Conservation (phyloP, 176 grass and related monocot genomes). For the Avena sativa region DNA sequence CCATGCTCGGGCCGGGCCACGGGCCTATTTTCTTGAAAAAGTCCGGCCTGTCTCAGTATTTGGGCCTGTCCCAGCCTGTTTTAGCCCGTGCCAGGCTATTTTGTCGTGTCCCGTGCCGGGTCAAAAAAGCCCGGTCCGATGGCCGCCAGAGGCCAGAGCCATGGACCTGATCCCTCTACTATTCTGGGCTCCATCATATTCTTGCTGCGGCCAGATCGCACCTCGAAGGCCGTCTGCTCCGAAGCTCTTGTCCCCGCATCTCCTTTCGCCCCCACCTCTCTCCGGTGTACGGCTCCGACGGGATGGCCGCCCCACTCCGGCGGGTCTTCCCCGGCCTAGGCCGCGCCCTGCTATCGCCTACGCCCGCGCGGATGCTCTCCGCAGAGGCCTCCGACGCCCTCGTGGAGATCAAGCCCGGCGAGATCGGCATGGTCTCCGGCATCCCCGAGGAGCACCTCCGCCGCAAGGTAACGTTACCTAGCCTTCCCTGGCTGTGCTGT, state of each 20-base stretch:
- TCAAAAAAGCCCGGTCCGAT: neutral
- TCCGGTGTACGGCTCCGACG: slow-evolving; percentile 39
- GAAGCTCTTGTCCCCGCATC: neutral
- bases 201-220: slow-evolving; percentile 5
- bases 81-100: too few species aligned
- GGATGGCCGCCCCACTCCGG: slow-evolving; percentile 79
- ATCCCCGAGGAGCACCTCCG: slow-evolving; percentile 88
- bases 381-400: slow-evolving; percentile 61
- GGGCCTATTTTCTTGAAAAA: too few species aligned
- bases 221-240: slow-evolving; percentile 27
- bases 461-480: slow-evolving; percentile 55
- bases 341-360: slow-evolving; percentile 47
- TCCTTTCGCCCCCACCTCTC: slow-evolving; percentile 1
- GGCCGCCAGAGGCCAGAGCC: neutral
- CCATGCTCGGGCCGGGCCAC: too few species aligned
- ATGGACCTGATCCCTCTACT: neutral
- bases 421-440: slow-evolving; percentile 94
- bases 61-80: too few species aligned
- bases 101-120: too few species aligned
- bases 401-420: slow-evolving; percentile 80
- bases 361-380: slow-evolving; percentile 60
- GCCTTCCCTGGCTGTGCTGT: neutral
- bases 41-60: too few species aligned
- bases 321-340: slow-evolving; percentile 56
- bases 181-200: neutral